These are phyloP conservation scores for Cyclotella distinguenda DNA, from an alignment of 108 stramenopile species.

Conservation along the genomic window DNA sequence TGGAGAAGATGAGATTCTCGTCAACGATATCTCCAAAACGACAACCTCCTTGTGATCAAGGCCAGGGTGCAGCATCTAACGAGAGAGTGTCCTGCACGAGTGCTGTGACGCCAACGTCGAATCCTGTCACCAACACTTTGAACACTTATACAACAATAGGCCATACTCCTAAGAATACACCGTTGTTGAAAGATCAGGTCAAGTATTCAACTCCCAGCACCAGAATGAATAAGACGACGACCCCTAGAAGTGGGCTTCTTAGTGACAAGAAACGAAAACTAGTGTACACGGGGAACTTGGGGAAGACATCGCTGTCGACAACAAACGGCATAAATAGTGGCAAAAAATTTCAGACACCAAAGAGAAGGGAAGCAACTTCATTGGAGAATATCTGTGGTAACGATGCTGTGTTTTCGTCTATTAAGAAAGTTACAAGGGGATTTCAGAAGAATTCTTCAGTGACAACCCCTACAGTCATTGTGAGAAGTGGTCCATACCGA, in stretches of 20 bases:
- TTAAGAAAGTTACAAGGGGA: not conserved
- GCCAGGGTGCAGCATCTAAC: not conserved
- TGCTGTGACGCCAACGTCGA: not conserved
- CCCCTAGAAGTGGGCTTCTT: constrained; percentile 14
- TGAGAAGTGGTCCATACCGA: constrained; percentile 17
- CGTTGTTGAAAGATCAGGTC: not conserved
- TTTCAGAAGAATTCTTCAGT: not conserved
- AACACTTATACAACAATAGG: constrained; percentile 5
- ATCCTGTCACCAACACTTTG: not conserved
- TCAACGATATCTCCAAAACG: not conserved
- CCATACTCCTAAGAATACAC: not conserved
- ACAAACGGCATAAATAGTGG: not conserved
- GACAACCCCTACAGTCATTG: not conserved
- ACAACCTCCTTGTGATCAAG: not conserved
- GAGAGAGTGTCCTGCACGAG: not conserved
- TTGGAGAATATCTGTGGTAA: not conserved
- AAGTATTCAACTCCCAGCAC: not conserved
- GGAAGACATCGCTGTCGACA: constrained; percentile 5
- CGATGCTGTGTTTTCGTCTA: not conserved
- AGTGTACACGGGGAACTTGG: constrained; percentile 15
- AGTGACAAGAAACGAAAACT: constrained; percentile 38
- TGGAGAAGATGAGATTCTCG: constrained; percentile 28
- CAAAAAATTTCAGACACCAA: constrained; percentile 42
- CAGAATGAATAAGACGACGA: not conserved
- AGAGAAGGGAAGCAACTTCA: constrained; percentile 3